phyloP scores from a whole-genome alignment of 2,329 filamentous ascomycete genomes.

The Dendryphion nanum region DNA sequence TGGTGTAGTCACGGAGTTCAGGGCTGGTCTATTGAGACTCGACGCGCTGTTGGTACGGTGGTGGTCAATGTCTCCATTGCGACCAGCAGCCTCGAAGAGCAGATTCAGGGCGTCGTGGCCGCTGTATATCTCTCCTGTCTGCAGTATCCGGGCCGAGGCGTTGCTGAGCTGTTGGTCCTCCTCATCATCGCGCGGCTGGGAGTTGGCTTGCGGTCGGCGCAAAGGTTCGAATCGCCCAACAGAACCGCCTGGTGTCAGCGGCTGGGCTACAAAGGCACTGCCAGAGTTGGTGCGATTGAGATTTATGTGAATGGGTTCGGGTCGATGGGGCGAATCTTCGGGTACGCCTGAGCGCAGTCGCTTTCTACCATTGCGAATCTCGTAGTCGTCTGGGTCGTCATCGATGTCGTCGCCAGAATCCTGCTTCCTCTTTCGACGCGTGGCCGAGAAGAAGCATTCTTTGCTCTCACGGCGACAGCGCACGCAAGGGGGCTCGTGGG shows the following conservation, averaged over 20 bases:
- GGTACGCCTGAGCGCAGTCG: slow-evolving; percentile 53
- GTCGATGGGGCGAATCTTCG: slow-evolving; percentile 41
- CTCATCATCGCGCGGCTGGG: slow-evolving; percentile 41
- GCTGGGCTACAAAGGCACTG: slow-evolving; percentile 42
- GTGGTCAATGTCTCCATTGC: slow-evolving; percentile 47
- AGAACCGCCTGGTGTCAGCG: slow-evolving; percentile 65
- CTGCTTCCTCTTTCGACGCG: slow-evolving; percentile 83
- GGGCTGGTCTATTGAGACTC: slow-evolving; percentile 34
- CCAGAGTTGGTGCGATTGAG: slow-evolving; percentile 14
- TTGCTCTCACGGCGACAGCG: slow-evolving; percentile 93
- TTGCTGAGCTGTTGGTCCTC: slow-evolving; percentile 60
- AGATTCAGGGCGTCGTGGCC: slow-evolving; percentile 91
- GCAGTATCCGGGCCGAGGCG: slow-evolving; percentile 58
- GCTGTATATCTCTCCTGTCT: slow-evolving; percentile 73
- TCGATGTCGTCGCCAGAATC: slow-evolving; percentile 46
- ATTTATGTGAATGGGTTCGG: slow-evolving; percentile 16
- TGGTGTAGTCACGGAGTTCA: slow-evolving; percentile 31
- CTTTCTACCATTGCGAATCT: slow-evolving; percentile 72
- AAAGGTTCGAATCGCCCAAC: slow-evolving; percentile 66
- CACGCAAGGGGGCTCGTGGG: slow-evolving; percentile 88
- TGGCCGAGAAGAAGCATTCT: slow-evolving; percentile 95
- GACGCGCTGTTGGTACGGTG: slow-evolving; percentile 48
- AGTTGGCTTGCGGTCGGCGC: slow-evolving; percentile 54
- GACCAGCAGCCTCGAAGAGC: slow-evolving; percentile 76
- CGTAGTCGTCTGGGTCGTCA: slow-evolving; percentile 58